Evolutionary conservation across 345 rosid genomes (phyloP).

Genomic region (Adansonia digitata): DNA sequence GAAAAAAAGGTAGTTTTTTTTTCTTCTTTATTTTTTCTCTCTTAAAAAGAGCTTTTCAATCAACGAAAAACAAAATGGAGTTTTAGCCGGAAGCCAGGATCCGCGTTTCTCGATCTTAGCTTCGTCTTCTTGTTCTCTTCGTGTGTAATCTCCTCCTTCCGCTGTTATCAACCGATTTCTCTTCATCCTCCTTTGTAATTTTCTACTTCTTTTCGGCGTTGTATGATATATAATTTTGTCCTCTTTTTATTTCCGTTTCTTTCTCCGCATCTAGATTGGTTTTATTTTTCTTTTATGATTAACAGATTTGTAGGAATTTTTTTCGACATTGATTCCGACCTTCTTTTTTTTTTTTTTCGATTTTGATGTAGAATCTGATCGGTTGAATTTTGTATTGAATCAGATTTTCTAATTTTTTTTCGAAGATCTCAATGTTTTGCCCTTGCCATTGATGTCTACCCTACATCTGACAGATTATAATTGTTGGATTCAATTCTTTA

Average conservation of each 20-base stretch:
- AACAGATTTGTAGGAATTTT: not conserved
- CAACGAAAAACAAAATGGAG: not conserved
- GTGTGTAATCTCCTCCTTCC: slow-evolving; percentile 7
- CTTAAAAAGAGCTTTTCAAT: slow-evolving; percentile 15
- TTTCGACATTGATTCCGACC: slow-evolving; percentile 29
- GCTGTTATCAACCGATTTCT: not conserved
- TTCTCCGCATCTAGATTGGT: slow-evolving; percentile 4
- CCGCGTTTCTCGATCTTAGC: slow-evolving; percentile 30
- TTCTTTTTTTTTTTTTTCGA: not conserved
- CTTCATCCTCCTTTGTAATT: slow-evolving; percentile 6
- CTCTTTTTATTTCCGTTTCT: not conserved
- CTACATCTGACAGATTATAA: not conserved
- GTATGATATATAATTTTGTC: not conserved
- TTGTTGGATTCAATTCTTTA: slow-evolving; percentile 4
- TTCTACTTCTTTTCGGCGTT: not conserved
- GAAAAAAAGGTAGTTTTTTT: not conserved
- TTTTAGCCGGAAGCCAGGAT: slow-evolving; percentile 11
- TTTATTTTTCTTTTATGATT: not conserved
- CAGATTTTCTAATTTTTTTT: not conserved
- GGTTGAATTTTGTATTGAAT: not conserved
- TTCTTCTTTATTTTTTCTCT: slow-evolving; percentile 10
- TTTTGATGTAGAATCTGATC: not conserved
- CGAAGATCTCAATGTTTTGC: slow-evolving; percentile 30
- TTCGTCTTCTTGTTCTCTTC: slow-evolving; percentile 18
- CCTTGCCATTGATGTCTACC: not conserved